Evolutionary conservation across 176 grass and related monocot genomes (phyloP), one percentile per base, ranked within the genome.

Genomic region (Coix lacrymajobi): DNA sequence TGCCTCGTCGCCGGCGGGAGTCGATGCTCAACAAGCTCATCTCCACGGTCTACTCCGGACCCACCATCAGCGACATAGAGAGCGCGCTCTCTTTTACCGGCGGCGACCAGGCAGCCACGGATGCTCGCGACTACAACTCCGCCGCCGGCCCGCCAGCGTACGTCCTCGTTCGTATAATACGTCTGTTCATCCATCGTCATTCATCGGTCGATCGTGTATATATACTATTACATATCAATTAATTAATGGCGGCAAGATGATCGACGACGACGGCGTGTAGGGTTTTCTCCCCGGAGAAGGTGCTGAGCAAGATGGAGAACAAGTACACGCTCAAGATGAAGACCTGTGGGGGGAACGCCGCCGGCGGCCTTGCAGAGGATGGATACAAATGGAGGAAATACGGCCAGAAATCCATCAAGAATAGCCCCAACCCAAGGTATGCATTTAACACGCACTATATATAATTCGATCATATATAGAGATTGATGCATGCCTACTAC

Each of bases 371-470:
- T 17, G 86, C 83, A 3, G 96, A 99, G 39, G 96, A 99, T 85
- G 96, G 93, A 7, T 99, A 99, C 77, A 99, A 92, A 71, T 99
- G 96, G 96, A 95, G 96, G 79, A 99, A 96, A 25, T 96, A 99
- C 34, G 93, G 96, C 12, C 96, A 94, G 49, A 99, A 99, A 88
- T 90, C 96, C 32, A 99, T 99, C 70, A 99, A 99, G 87, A 99
- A 99, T 64, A 98, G 96, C 77, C 92, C 96, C 48, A 93, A 98
- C 72, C 96, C 96, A 61, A 99, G 96, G 96, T 97, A 56, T 3
- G 0, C 37, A 34, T n/a, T 4, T 33, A 33, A 33, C 4, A 33
- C 33, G 33, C n/a, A n/a, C n/a, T n/a, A n/a, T n/a, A n/a, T n/a
- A n/a, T n/a, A n/a, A n/a, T n/a, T n/a, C n/a, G n/a, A n/a, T n/a